Percentiles rank a stretch among this genome's conserved stretches.
Evolutionary conservation across 352 stramenopile species (phyloP).

Genomic region (Phytophthora pini): DNA sequence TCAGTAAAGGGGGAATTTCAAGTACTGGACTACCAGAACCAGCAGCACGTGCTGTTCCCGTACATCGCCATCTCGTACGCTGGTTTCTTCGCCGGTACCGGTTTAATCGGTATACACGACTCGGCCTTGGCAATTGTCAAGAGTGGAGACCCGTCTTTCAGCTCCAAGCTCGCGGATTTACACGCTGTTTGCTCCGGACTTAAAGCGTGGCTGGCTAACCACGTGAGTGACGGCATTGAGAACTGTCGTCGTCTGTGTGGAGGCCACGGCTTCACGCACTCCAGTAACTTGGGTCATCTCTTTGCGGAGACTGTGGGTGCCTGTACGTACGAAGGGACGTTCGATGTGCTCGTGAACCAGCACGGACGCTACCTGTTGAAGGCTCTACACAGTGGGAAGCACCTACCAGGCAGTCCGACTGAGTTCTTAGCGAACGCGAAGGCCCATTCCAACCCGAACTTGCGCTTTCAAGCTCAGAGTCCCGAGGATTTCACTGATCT

Average conservation of each 20-base stretch:
- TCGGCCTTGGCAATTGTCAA: constrained; percentile 26
- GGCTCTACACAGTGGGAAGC: constrained; percentile 27
- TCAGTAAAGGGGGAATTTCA: constrained; percentile 47
- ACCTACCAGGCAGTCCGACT: constrained; percentile 20
- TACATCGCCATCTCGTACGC: constrained; percentile 56
- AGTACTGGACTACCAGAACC: constrained; percentile 65
- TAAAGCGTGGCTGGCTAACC: constrained; percentile 31
- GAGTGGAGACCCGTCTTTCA: constrained; percentile 25
- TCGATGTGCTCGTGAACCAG: constrained; percentile 74
- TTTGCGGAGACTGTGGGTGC: constrained; percentile 52
- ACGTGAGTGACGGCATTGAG: constrained; percentile 36
- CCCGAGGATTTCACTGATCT: constrained; percentile 48
- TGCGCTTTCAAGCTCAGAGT: constrained; percentile 40
- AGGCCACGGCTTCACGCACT: constrained; percentile 29
- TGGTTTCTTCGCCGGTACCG: constrained; percentile 20
- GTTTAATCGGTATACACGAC: constrained; percentile 24
- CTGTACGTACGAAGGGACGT: constrained; percentile 69
- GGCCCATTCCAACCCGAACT: constrained; percentile 31
- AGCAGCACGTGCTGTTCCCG: constrained; percentile 53
- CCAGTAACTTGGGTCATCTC: constrained; percentile 25
- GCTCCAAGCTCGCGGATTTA: constrained; percentile 20
- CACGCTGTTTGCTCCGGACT: constrained; percentile 29
- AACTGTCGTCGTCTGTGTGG: constrained; percentile 29
- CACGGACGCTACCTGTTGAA: constrained; percentile 67
- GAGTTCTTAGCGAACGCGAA: constrained; percentile 44